A percentile compares a stretch with the other conserved stretches of the same genome.
Conservation (phyloP, 768 basidiomycete species). For the Exidia glandulosa region DNA sequence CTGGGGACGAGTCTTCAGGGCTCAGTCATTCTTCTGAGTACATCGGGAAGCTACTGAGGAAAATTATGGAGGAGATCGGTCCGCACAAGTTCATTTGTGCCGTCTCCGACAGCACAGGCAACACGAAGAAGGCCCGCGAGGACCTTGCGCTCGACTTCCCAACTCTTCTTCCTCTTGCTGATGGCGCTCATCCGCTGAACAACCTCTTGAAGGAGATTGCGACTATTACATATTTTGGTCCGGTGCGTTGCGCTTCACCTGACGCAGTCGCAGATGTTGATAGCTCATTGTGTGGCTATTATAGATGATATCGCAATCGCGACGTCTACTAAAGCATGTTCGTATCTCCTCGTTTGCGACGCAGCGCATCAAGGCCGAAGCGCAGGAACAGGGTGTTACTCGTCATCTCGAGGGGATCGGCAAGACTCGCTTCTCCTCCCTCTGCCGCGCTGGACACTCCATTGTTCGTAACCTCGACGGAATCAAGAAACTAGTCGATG, state of each 20-base stretch:
- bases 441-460: neutral
- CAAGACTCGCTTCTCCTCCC: neutral
- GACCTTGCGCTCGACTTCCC: neutral
- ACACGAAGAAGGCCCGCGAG: neutral
- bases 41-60: neutral
- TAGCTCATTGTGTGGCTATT: neutral
- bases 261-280: constrained; percentile 5
- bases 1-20: neutral
- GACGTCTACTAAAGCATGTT: neutral
- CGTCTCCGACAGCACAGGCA: neutral
- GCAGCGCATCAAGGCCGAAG: neutral
- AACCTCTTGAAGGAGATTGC: neutral
- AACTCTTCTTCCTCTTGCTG: neutral
- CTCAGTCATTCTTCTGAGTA: neutral
- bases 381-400: neutral
- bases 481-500: neutral
- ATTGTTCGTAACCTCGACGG: neutral
- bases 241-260: neutral
- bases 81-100: neutral
- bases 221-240: neutral
- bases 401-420: neutral
- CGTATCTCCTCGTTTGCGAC: neutral
- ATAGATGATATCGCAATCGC: neutral
- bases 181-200: neutral
- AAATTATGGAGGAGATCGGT: neutral